Evolutionary conservation across 2,329 filamentous ascomycete genomes (phyloP), one percentile per base, ranked within the genome.

Genomic region (Cordyceps farinosa): DNA sequence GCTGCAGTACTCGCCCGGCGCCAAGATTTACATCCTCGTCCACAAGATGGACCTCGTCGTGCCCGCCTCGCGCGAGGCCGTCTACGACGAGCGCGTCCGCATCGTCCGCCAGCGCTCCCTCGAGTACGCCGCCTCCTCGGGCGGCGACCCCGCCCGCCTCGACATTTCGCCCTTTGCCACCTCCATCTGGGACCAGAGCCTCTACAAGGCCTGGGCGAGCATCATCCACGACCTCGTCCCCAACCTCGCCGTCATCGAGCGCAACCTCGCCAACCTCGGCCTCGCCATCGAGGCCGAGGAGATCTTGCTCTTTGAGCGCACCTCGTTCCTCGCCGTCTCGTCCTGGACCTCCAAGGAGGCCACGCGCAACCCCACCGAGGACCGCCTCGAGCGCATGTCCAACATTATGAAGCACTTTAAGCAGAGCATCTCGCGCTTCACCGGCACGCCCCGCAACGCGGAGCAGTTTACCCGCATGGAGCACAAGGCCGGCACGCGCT

Each of bases 381-480:
- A 99, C 77, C 90, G 95, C 3, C 92, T 97, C 70, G 95, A 99
- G 81, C 90, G 84, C 69, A 90, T 99, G 72, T 95, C 90, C 66
- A 98, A 97, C 75, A 97, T 99, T 72, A 90, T 99, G 78, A 99
- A 99, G 79, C 93, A 94, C 64, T 97, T 98, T 81, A 99, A 98
- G 80, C 94, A 98, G 79, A 86, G 81, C 67, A 84, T 86, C 65
- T 88, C 86, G 62, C 87, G 89, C 69, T 92, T 90, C 75, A 92
- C 90, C 1, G 89, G 90, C 55, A 90, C 90, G 32, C 89, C 90
- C n/a, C 88, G 90, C 60, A 90, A 90, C 67, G 88, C 89, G 5
- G 90, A 92, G 76, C 90, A 92, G 75, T 93, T 94, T 70, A 86
- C 87, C 53, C 83, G 91, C 69, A 89, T 94, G 79, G 89, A 92